Base-by-base conservation (phyloP, 176 grass and related monocot genomes). In the Oryza nivara region DNA sequence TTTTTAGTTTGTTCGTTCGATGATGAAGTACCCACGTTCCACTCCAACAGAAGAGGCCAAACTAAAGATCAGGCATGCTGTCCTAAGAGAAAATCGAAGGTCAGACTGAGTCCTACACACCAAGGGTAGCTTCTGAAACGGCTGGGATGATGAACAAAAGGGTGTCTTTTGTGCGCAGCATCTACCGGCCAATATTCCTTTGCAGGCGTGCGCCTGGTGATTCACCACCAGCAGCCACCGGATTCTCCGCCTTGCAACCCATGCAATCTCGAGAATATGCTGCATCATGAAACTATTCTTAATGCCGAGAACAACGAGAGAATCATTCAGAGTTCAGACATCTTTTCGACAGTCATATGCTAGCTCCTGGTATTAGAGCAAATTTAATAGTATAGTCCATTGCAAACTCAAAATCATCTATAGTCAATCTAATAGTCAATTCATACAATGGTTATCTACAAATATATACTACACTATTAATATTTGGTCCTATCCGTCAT, bases 131-230 rank as follows among this genome's bases (percentile, higher is more conserved):
- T 48, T 69, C 7, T 32, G 46, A 17, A 22, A 32, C 36, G 36
- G 36, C 3, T 10, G 16, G 14, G 6, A 38, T 15, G 65, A 77
- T 58, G 22, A 28, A 30, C 23, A 60, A 19, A 35, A 25, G 2
- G 8, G 28, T 36, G 13, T 25, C 25, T 14, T 35, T 71, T 73
- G 36, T 9, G 40, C 36, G 49, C 61, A 74, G 61, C 54, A 79
- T 72, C 80, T 54, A 66, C 58, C 22, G 58, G 35, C 75, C 86
- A 88, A 70, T 61, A 88, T 88, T 46, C 36, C 61, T 58, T 45
- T 13, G 22, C 16, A 10, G 30, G 2, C 17, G 15, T 20, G 54
- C 75, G 36, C 43, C 65, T 70, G 20, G 20, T 2, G 71, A 72
- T 51, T 75, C 71, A 49, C 66, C 23, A 79, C 66, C 34, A 79